phyloP scores from a whole-genome alignment of 2,329 filamentous ascomycete genomes.

The Zopfia rhizophila region DNA sequence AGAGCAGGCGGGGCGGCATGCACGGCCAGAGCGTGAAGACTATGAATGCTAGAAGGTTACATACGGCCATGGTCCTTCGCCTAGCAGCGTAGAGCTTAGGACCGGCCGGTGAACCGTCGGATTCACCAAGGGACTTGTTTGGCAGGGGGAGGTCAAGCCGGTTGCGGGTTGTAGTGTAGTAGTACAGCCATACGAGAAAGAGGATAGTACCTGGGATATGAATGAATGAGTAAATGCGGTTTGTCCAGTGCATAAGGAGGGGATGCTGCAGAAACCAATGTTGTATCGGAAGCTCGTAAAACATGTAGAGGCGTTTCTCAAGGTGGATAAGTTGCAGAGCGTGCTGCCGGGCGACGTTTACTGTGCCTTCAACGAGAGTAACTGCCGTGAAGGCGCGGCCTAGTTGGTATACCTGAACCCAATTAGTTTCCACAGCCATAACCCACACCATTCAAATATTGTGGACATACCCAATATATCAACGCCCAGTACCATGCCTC shows the following conservation, averaged over 20 bases:
- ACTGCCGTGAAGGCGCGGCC: slow-evolving; percentile 77
- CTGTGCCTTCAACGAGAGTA: slow-evolving; percentile 73
- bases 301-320: slow-evolving; percentile 73
- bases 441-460: too few relatives aligned
- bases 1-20: slow-evolving; percentile 69
- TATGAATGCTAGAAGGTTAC: slow-evolving; percentile 69
- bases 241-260: slow-evolving; percentile 72
- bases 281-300: slow-evolving; percentile 73
- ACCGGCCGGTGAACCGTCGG: slow-evolving; percentile 57
- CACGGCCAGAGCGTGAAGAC: slow-evolving; percentile 70
- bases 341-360: slow-evolving; percentile 74
- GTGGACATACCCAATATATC: slow-evolving; percentile 76
- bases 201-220: slow-evolving; percentile 81
- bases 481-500: slow-evolving; percentile 83
- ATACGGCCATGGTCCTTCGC: slow-evolving; percentile 66
- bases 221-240: slow-evolving; percentile 79
- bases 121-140: slow-evolving; percentile 48
- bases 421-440: too few relatives aligned
- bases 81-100: slow-evolving; percentile 66
- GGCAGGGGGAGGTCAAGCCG: slow-evolving; percentile 54
- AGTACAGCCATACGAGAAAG: slow-evolving; percentile 74
- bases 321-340: slow-evolving; percentile 73
- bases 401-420: slow-evolving; percentile 74
- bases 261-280: slow-evolving; percentile 65
- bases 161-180: slow-evolving; percentile 73